Evolutionary conservation across 768 basidiomycete species (phyloP), one percentile per base, ranked within the genome.

Genomic region (Gymnopilus dilepis): DNA sequence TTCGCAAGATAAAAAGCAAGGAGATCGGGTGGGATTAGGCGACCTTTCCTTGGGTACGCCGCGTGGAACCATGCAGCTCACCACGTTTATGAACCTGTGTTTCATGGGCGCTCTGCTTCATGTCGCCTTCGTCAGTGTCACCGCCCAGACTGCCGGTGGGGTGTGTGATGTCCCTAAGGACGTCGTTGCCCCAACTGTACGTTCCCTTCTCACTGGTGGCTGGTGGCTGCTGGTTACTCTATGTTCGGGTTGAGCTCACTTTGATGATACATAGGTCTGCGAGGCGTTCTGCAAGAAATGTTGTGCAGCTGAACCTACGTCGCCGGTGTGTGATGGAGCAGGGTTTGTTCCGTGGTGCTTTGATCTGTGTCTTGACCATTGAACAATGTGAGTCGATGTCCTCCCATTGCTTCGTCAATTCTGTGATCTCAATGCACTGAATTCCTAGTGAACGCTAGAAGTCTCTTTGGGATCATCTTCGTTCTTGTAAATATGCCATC

Each of bases 361-460:
- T 50, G 47, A 50, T 22, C 47, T 50, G 17, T 50, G 47, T n/a
- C 47, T 50, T 7, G 47, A 50, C 47, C 47, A 50, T n/a, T 50
- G 24, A 47, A 47, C 40, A n/a, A n/a, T n/a, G 7, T n/a, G 40
- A 41, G 40, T 9, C n/a, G n/a, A 24, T 26, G 43, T 24, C 13
- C 13, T 26, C 4, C 5, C 6, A 13, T 4, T 4, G 6, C 12
- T 41, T 6, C 7, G 19, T 17, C 2, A 41, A 41, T 1, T 41
- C 15, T 6, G 40, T 17, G 24, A 24, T 13, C 24, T 24, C 24
- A 24, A 26, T 47, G n/a, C n/a, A n/a, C n/a, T n/a, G n/a, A n/a
- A n/a, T n/a, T n/a, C n/a, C n/a, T n/a, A n/a, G n/a, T n/a, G n/a
- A n/a, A n/a, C n/a, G n/a, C n/a, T n/a, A n/a, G n/a, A n/a, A n/a